Percentiles rank a stretch among this genome's conserved stretches.
Evolutionary conservation across 2,329 filamentous ascomycete genomes (phyloP).

Genomic region (Ophiostoma australiae): DNA sequence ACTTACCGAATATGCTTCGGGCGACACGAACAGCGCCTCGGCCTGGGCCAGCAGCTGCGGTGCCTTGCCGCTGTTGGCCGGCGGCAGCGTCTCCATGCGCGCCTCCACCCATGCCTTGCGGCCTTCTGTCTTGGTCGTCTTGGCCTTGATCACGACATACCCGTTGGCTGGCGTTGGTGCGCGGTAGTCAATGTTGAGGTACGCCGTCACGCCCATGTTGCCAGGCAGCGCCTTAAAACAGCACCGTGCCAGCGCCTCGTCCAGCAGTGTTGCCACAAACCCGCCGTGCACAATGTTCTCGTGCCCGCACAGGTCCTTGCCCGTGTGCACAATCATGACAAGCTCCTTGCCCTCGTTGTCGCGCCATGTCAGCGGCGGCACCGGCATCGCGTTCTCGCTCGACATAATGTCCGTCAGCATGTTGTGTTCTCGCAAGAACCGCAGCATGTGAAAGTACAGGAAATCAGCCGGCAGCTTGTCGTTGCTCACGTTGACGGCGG

Average conservation of each 20-base stretch:
- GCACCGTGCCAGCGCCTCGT: constrained; percentile 82
- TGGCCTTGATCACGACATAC: constrained; percentile 72
- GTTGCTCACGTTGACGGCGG: not conserved
- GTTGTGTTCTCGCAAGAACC: constrained; percentile 62
- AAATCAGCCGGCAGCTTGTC: constrained; percentile 60
- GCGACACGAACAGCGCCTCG: constrained; percentile 70
- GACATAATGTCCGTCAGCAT: constrained; percentile 76
- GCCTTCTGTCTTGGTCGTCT: constrained; percentile 80
- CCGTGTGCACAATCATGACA: constrained; percentile 71
- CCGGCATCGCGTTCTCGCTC: constrained; percentile 68
- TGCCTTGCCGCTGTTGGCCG: constrained; percentile 51
- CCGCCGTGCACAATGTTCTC: constrained; percentile 88
- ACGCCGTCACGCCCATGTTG: constrained; percentile 80
- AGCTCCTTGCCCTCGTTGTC: constrained; percentile 65
- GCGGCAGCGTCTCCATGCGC: constrained; percentile 70
- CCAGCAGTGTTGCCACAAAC: constrained; percentile 82
- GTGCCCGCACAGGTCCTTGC: constrained; percentile 77
- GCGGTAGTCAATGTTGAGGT: constrained; percentile 76
- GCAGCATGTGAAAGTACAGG: constrained; percentile 82
- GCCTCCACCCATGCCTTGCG: constrained; percentile 81
- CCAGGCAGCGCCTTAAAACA: constrained; percentile 86
- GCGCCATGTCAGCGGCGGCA: constrained; percentile 74
- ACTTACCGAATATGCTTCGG: not conserved
- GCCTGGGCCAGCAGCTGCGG: constrained; percentile 72
- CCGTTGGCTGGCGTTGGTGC: constrained; percentile 69